These are phyloP conservation scores for Haberlea rhodopensis DNA, from an alignment of 257 asterid genomes.

Conservation along the genomic window DNA sequence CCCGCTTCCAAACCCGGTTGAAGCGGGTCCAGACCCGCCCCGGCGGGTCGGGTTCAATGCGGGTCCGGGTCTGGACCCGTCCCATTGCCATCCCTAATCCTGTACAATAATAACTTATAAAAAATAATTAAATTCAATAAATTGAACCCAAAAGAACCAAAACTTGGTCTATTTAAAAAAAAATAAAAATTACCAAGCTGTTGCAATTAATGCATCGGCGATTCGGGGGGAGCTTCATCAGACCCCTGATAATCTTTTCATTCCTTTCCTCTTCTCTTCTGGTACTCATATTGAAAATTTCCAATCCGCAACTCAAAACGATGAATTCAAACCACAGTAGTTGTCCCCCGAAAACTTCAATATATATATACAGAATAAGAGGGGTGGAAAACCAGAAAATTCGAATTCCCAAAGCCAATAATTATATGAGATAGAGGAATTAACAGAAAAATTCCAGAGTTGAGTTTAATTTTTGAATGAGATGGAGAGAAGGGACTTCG, in stretches of 20 bases:
- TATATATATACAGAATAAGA: background rate
- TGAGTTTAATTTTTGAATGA: slow-evolving; percentile 15
- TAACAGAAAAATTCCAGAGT: slow-evolving; percentile 16
- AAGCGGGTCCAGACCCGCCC: no score
- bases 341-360: background rate
- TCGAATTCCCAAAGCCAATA: slow-evolving; percentile 9
- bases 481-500: slow-evolving; percentile 34
- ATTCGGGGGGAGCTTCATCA: slow-evolving; percentile 97
- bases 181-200: slow-evolving; percentile 54
- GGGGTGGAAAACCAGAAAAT: background rate
- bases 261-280: slow-evolving; percentile 79
- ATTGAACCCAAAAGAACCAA: background rate
- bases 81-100: no score
- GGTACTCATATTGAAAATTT: slow-evolving; percentile 54
- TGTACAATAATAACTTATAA: background rate
- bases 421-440: slow-evolving; percentile 21
- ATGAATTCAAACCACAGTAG: slow-evolving; percentile 1
- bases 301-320: slow-evolving; percentile 23
- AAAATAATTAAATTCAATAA: slow-evolving; percentile 10
- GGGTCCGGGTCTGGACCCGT: no score
- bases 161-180: background rate
- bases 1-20: no score
- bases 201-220: slow-evolving; percentile 96
- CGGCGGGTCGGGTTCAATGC: no score
- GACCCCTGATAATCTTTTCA: slow-evolving; percentile 92